These are phyloP conservation scores for Suillus clintonianus DNA, from an alignment of 768 basidiomycete genomes.

Conservation along the genomic window DNA sequence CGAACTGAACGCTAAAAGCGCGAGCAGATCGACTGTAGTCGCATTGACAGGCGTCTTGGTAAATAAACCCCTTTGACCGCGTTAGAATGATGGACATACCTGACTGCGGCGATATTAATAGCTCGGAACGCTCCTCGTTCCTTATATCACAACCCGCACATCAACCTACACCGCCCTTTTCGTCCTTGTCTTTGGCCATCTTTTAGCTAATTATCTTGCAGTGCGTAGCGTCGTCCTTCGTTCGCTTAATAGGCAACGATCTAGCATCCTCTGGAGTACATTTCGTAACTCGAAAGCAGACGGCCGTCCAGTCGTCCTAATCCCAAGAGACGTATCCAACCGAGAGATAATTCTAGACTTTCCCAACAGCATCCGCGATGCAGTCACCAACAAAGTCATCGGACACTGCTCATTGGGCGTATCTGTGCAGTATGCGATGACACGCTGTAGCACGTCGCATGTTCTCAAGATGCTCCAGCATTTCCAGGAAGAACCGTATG, in stretches of 20 bases:
- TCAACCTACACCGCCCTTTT: constrained; percentile 55
- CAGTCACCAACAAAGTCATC: constrained; percentile 31
- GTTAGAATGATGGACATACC: background rate
- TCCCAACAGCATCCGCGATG: constrained; percentile 42
- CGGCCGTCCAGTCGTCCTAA: constrained; percentile 15
- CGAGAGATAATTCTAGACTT: constrained; percentile 47
- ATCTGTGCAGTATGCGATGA: constrained; percentile 34
- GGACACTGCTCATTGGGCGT: constrained; percentile 56
- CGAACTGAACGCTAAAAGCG: constrained; percentile 72
- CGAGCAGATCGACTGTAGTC: constrained; percentile 71
- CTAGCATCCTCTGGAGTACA: constrained; percentile 51
- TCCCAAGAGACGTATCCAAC: constrained; percentile 41
- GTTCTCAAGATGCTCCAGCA: constrained; percentile 35
- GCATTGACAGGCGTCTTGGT: constrained; percentile 70
- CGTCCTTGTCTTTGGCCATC: constrained; percentile 53
- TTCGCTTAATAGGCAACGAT: constrained; percentile 61
- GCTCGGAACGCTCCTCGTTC: constrained; percentile 63
- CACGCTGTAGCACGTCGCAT: constrained; percentile 13
- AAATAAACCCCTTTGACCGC: constrained; percentile 29
- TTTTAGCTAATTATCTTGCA: constrained; percentile 59
- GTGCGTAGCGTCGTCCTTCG: constrained; percentile 59
- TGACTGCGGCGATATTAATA: constrained; percentile 21
- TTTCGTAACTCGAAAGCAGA: constrained; percentile 13
- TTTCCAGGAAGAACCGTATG: constrained; percentile 48
- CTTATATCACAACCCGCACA: constrained; percentile 48